These are phyloP conservation scores for Exophiala sp. DNA, from an alignment of 2,329 filamentous ascomycete genomes.

Conservation along the genomic window DNA sequence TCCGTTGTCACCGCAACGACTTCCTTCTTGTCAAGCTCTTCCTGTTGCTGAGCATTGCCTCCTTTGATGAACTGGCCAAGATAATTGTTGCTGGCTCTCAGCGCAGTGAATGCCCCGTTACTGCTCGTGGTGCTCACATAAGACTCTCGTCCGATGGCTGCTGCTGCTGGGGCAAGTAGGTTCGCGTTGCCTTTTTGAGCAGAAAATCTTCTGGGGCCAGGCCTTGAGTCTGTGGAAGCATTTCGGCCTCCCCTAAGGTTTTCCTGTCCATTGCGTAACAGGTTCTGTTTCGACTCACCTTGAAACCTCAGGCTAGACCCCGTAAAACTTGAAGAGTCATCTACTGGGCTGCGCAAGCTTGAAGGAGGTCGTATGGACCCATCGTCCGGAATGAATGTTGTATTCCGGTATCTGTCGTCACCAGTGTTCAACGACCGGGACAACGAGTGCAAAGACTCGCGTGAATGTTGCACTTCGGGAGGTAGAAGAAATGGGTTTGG, in stretches of 20 bases:
- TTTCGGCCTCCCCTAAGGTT: conserved; percentile 49
- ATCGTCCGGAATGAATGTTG: conserved; percentile 52
- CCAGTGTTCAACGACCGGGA: conserved; percentile 69
- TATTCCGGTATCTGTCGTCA: conserved; percentile 79
- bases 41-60: conserved; percentile 23
- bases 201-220: background rate
- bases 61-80: conserved; percentile 38
- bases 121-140: conserved; percentile 29
- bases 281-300: conserved; percentile 47
- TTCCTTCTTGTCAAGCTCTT: conserved; percentile 15
- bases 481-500: conserved; percentile 92
- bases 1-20: conserved; percentile 21
- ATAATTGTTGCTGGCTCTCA: conserved; percentile 39
- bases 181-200: conserved; percentile 5
- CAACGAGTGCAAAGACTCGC: conserved; percentile 82
- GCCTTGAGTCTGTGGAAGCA: conserved; percentile 3
- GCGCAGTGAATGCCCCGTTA: conserved; percentile 30
- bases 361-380: conserved; percentile 38
- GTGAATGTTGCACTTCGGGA: conserved; percentile 70
- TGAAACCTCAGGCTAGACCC: conserved; percentile 37
- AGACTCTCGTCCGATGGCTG: conserved; percentile 18
- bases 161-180: conserved; percentile 19
- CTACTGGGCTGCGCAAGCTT: conserved; percentile 38
- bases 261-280: conserved; percentile 55
- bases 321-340: conserved; percentile 53